A percentile compares a stretch with the other conserved stretches of the same genome.
phyloP scores from a whole-genome alignment of 225 moss, liverwort and hornwort species.

The Polytrichum commune region DNA sequence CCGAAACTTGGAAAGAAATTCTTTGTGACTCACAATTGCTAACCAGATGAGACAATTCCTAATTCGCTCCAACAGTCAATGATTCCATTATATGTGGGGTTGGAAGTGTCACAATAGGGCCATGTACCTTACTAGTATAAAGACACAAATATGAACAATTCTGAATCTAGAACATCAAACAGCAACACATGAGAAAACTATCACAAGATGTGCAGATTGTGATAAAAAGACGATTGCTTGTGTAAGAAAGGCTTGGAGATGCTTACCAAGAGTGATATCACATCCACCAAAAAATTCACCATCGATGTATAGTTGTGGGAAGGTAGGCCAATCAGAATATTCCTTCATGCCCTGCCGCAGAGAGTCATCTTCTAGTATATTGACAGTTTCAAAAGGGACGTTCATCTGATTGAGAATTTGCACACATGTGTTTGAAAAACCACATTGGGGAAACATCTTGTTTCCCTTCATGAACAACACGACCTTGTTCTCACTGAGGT shows the following conservation, averaged over 20 bases:
- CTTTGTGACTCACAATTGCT: too few relatives aligned
- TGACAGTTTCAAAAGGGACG: slow-evolving; percentile 86
- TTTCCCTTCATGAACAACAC: slow-evolving; percentile 98
- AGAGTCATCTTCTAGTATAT: slow-evolving; percentile 80
- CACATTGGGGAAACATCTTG: slow-evolving; percentile 95
- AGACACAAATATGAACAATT: too few relatives aligned
- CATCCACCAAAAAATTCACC: slow-evolving; percentile 96
- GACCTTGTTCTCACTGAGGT: slow-evolving; percentile 76
- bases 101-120: too few relatives aligned
- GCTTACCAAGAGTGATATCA: slow-evolving; percentile 80
- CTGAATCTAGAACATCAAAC: too few relatives aligned
- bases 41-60: too few relatives aligned
- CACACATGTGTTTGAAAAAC: slow-evolving; percentile 91
- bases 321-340: slow-evolving; percentile 91
- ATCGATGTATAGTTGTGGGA: slow-evolving; percentile 92
- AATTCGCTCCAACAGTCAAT: too few relatives aligned
- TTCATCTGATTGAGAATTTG: slow-evolving; percentile 75
- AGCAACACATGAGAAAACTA: too few relatives aligned
- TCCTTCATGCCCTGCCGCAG: slow-evolving; percentile 87
- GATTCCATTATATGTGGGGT: too few relatives aligned
- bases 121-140: too few relatives aligned
- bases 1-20: too few relatives aligned
- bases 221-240: too few relatives aligned
- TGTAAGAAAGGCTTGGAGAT: background rate
- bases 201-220: too few relatives aligned